Evolutionary conservation across 2,329 filamentous ascomycete genomes (phyloP), one percentile per base, ranked within the genome.

Genomic region (Neopestalotiopsis sp.): DNA sequence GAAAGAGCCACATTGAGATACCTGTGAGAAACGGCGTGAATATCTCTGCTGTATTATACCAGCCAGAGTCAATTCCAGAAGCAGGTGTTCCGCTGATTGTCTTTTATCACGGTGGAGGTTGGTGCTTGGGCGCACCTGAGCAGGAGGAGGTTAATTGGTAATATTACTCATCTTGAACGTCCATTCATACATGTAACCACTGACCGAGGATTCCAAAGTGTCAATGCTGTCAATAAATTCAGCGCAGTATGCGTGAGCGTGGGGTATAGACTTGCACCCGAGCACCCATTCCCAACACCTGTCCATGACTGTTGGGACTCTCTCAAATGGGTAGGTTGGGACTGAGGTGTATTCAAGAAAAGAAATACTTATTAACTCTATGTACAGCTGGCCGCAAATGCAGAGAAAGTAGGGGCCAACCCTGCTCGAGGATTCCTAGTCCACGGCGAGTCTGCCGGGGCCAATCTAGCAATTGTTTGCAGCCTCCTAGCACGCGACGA

Each of bases 71-170:
- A 17, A 13, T 30, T 13, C 13, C 17, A 17, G 30, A 17, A 17
- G 17, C 42, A n/a, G 64, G 64, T 7, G n/a, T 9, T 13, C 64
- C 64, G 12, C 4, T 66, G 13, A 2, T 66, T 28, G 28, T 66
- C 42, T 30, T 30, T 34, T 66, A 28, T 32, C 64, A 66, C 30
- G 64, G 64, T 40, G 64, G 64, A n/a, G 64, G 64, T 14, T 66
- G n/a, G n/a, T 30, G 38, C 17, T 20, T 58, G 49, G 64, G 64
- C 49, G 45, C 30, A 5, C n/a, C 49, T 7, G 5, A 56, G 13
- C 49, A 17, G 6, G 64, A 40, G 5, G 49, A 66, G 7, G 64
- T n/a, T 12, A 34, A 13, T 9, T 66, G 64, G n/a, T 20, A 28
- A 45, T 45, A 6, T 17, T 4, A 13, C 42, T 3, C 1, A 45